Evolutionary conservation across 2,329 filamentous ascomycete genomes (phyloP).

Genomic region (Xylaria polymorpha): DNA sequence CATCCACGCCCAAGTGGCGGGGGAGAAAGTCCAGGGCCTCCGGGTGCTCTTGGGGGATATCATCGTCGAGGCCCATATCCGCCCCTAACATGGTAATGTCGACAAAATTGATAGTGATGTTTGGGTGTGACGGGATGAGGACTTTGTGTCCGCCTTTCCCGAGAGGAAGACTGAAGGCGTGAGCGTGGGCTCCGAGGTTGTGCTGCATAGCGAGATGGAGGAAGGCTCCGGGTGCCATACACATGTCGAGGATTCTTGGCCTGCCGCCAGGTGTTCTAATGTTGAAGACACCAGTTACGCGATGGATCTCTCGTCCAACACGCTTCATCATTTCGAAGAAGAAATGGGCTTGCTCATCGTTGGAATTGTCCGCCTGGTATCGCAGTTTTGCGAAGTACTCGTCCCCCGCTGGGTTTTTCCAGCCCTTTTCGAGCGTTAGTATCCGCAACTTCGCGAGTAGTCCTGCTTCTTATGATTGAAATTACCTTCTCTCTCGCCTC

Average conservation of each 20-base stretch:
- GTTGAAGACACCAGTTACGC: slow-evolving; percentile 49
- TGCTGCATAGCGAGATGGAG: slow-evolving; percentile 51
- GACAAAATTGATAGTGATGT: slow-evolving; percentile 46
- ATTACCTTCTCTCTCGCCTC: slow-evolving; percentile 19
- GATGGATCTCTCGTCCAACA: slow-evolving; percentile 58
- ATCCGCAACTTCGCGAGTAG: background rate
- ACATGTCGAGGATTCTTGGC: slow-evolving; percentile 62
- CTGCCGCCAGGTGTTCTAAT: slow-evolving; percentile 27
- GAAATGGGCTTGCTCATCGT: slow-evolving; percentile 33
- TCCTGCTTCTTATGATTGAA: background rate
- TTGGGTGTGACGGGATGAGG: slow-evolving; percentile 41
- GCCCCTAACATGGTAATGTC: slow-evolving; percentile 65
- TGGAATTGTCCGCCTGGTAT: slow-evolving; percentile 51
- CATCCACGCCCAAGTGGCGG: slow-evolving; percentile 39
- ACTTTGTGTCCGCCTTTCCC: slow-evolving; percentile 56
- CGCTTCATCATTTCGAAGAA: slow-evolving; percentile 58
- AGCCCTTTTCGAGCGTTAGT: slow-evolving; percentile 39
- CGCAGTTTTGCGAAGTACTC: slow-evolving; percentile 56
- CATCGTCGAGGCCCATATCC: slow-evolving; percentile 54
- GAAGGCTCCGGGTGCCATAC: slow-evolving; percentile 68
- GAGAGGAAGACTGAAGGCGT: slow-evolving; percentile 57
- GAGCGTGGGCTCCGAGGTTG: slow-evolving; percentile 51
- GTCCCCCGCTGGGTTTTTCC: slow-evolving; percentile 58
- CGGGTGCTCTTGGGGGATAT: slow-evolving; percentile 50
- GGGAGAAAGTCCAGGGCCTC: slow-evolving; percentile 49